phyloP scores from a whole-genome alignment of 805 yeast species.

The Nakazawaea ishiwadae region DNA sequence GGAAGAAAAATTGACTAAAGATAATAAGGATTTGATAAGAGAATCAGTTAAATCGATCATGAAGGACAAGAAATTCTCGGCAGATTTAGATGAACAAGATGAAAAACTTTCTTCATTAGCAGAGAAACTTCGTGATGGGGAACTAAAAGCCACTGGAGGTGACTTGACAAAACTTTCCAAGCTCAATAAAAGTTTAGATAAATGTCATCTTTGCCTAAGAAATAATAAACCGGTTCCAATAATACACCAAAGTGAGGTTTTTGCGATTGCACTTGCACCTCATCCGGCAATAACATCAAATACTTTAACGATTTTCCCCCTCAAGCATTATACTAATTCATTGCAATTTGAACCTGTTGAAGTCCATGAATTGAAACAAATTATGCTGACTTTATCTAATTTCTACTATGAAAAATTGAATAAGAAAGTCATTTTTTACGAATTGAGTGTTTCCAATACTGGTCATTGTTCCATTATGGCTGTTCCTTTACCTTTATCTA shows the following conservation, averaged over 20 bases:
- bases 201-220: constrained; percentile 33
- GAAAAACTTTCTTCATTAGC: constrained; percentile 36
- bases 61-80: constrained; percentile 29
- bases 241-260: constrained; percentile 27
- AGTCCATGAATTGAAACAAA: constrained; percentile 35
- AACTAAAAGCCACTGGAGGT: constrained; percentile 25
- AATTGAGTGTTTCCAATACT: constrained; percentile 28
- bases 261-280: constrained; percentile 34
- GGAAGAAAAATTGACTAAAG: constrained; percentile 24
- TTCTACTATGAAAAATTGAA: constrained; percentile 32
- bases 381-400: constrained; percentile 35
- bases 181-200: constrained; percentile 25
- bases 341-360: constrained; percentile 38
- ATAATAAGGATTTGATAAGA: constrained; percentile 15
- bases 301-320: constrained; percentile 36
- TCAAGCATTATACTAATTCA: constrained; percentile 33
- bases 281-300: constrained; percentile 32
- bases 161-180: constrained; percentile 22
- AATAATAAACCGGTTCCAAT: constrained; percentile 24
- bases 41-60: constrained; percentile 30
- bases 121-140: constrained; percentile 21
- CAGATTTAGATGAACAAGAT: constrained; percentile 39
- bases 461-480: constrained; percentile 38
- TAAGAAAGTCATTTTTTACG: constrained; percentile 39
- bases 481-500: constrained; percentile 35